Evolutionary conservation across 2,329 filamentous ascomycete genomes (phyloP), one percentile per base, ranked within the genome.

Genomic region (Acrodontium crateriforme): DNA sequence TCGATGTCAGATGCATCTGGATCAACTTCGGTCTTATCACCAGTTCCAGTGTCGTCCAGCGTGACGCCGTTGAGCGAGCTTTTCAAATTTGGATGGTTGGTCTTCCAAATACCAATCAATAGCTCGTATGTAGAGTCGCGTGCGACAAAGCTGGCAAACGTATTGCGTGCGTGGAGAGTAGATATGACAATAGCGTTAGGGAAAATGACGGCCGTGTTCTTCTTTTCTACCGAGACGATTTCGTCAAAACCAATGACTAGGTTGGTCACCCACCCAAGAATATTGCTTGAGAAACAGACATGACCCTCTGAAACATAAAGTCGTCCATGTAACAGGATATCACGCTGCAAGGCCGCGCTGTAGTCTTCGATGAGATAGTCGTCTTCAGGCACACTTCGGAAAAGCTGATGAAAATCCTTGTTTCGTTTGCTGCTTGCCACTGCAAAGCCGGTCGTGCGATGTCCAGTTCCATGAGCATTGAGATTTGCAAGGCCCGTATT

Each of bases 321-420:
- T 21, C 89, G 72, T 5, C 89, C 89, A 42, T 94, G 89, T 5
- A 92, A 74, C 18, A 98, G 69, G 35, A 98, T 98, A 50, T 98
- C 91, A 40, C 85, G 74, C 54, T 98, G 89, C 34, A 98, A 56
- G 3, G 89, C 89, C 52, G 89, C 94, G 53, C 89, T 94, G 54
- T 95, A 98, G 53, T 98, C 89, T 50, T 98, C 89, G 40, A 98
- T 95, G 15, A 98, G 67, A 49, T 93, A 94, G 54, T 98, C 89
- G 46, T 98, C 89, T 41, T 95, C 87, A 1, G 91, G 89, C 1
- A 98, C 89, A 50, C 85, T 95, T 55, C 89, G 80, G 63, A 98
- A 98, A 2, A 93, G 60, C 34, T 70, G 71, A 53, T 98, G 89
- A 46, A 95, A 98, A 49, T 95, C 89, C 26, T 83, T 74, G 56